Base-by-base conservation (phyloP, 306 rosid genomes). In the Oemleria cerasiformis region DNA sequence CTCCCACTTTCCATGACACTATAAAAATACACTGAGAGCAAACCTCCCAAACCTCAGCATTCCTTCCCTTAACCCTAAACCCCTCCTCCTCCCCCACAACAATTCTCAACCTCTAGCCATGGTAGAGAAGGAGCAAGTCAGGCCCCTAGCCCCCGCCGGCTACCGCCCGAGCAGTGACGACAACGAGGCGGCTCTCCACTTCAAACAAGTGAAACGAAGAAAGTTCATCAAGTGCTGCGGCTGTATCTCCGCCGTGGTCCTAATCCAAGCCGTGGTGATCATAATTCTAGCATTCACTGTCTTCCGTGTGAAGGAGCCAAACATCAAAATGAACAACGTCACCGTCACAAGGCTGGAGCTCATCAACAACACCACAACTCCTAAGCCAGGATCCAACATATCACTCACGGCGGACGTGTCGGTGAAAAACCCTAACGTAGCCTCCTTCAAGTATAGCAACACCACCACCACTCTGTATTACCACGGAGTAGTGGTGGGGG, bases 401-500 rank as follows among this genome's bases (percentile, higher is more conserved):
- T 83, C 92, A 66, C 5, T 85, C 3, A 64, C 66, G 0, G 90
- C 89, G 0, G 80, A 87, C 38, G 86, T 90, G 34, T 90, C 90
- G 0, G 85, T 90, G 7, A 85, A 89, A 45, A 89, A 80, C 25
- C 87, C 90, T 0, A 90, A 87, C 75, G 67, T 55, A n/a, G 87
- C 86, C 11, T 80, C 89, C 2, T 90, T 90, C 20, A 82, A 43
- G 74, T 90, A 83, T 49, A 78, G 61, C 21, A 90, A 87, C 84
- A 90, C 92, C 10, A 80, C 86, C 54, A 85, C 96, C 12, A 66
- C 82, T 4, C 9, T 90, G 72, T 80, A 61, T 61, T 84, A 83
- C 49, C 71, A 71, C 13, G 86, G 82, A 7, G 34, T 16, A 16
- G 59, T 76, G 71, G 78, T 78, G 1, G 96, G 96, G 0, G 90